Percentiles rank a stretch among this genome's conserved stretches.
Conservation (phyloP, 148 eudicot genomes). For the Fagopyrum esculentum region DNA sequence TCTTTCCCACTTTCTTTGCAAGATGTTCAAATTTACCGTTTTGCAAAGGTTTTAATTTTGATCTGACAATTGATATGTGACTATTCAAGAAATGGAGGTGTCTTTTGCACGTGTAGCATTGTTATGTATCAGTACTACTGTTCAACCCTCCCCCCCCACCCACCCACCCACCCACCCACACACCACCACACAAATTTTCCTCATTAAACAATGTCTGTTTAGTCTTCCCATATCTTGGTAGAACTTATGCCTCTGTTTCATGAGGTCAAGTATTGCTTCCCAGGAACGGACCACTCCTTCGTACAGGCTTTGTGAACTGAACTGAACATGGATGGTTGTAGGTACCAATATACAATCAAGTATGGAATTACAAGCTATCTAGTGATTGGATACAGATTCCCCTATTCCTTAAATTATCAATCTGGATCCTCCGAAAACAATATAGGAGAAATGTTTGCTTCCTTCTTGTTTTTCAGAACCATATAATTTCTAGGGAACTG, state of each 20-base stretch:
- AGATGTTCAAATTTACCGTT: neutral
- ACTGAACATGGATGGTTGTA: neutral
- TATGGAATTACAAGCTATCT: neutral
- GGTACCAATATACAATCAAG: neutral
- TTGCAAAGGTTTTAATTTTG: neutral
- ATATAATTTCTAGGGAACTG: neutral
- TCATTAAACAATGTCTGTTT: neutral
- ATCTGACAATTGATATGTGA: neutral
- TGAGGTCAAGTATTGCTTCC: neutral
- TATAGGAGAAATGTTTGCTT: neutral
- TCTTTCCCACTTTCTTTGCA: constrained; percentile 11
- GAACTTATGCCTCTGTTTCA: neutral
- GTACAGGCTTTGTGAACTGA: neutral
- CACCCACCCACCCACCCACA: neutral
- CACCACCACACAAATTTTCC: neutral
- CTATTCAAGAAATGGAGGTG: neutral
- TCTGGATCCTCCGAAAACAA: neutral
- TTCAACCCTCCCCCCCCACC: neutral
- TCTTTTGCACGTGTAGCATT: neutral
- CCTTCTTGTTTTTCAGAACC: neutral
- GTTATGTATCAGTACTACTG: neutral
- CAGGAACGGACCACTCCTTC: neutral
- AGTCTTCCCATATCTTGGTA: neutral
- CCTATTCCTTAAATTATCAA: neutral
- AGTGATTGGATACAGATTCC: neutral